Conservation (phyloP, 2,329 filamentous ascomycete species). For the Penicillium sp. region DNA sequence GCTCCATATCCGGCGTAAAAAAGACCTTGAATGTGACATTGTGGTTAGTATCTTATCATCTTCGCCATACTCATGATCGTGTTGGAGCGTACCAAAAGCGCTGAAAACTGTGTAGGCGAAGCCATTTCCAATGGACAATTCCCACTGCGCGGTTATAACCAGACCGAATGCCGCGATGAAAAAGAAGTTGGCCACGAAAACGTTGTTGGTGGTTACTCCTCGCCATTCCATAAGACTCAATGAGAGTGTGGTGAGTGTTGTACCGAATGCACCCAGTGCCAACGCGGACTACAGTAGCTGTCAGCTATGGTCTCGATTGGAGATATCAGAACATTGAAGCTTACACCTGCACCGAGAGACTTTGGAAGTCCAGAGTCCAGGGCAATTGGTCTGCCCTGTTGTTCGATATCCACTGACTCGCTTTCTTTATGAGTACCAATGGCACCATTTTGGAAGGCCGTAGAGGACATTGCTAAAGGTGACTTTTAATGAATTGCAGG, state of each 20-base stretch:
- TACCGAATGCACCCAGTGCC: slow-evolving; percentile 55
- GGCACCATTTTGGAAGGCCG: slow-evolving; percentile 3
- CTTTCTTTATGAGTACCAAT: slow-evolving; percentile 5
- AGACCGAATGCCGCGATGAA: slow-evolving; percentile 54
- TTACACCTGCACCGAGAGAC: slow-evolving; percentile 24
- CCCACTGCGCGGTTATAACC: slow-evolving; percentile 58
- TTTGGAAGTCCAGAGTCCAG: slow-evolving; percentile 2
- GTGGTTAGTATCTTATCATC: not conserved
- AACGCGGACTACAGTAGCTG: slow-evolving; percentile 43
- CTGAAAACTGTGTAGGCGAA: slow-evolving; percentile 56
- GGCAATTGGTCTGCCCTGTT: slow-evolving; percentile 6
- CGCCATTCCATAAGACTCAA: slow-evolving; percentile 58
- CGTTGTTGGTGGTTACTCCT: slow-evolving; percentile 52
- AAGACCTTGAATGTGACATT: slow-evolving; percentile 31
- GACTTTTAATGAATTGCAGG: not conserved
- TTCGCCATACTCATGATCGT: not conserved
- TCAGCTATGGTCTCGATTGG: not conserved
- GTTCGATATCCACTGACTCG: slow-evolving; percentile 14
- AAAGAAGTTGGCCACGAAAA: slow-evolving; percentile 58
- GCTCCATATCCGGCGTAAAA: slow-evolving; percentile 54
- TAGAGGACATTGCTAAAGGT: not conserved
- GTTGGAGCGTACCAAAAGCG: slow-evolving; percentile 48
- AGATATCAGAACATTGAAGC: not conserved
- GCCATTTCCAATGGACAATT: slow-evolving; percentile 53
- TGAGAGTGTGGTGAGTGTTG: slow-evolving; percentile 55